Conservation (phyloP, 257 asterid species). For the Capsicum rhomboideum region DNA sequence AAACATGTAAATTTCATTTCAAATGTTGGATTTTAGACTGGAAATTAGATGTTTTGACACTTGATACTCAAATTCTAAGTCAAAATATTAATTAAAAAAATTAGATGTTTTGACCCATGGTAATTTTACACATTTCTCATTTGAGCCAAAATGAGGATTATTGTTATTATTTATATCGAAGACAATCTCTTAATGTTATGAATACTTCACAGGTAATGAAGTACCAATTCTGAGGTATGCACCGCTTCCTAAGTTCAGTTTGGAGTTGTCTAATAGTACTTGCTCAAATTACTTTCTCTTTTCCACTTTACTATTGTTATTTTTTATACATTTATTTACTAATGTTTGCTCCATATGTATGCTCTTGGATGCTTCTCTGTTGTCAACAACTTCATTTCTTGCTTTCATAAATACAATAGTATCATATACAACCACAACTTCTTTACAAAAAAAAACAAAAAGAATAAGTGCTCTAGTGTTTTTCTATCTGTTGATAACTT, state of each 20-base stretch:
- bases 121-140: not conserved
- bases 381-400: not conserved
- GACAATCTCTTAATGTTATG: not conserved
- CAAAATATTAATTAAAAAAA: not conserved
- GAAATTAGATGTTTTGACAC: not conserved
- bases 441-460: not conserved
- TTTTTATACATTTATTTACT: not conserved
- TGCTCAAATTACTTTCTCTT: not conserved
- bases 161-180: not conserved
- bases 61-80: not conserved
- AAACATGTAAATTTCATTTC: not conserved
- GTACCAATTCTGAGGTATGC: conserved; percentile 6
- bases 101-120: not conserved
- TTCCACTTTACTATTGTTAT: not conserved
- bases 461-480: not conserved
- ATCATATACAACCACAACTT: not conserved
- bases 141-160: not conserved
- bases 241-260: not conserved
- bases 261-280: not conserved
- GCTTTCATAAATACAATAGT: not conserved
- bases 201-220: conserved; percentile 5
- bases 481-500: too few species aligned
- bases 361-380: not conserved
- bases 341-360: not conserved
- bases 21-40: not conserved